phyloP scores from a whole-genome alignment of 2,329 filamentous ascomycete genomes.

The Cordyceps tenuipes region DNA sequence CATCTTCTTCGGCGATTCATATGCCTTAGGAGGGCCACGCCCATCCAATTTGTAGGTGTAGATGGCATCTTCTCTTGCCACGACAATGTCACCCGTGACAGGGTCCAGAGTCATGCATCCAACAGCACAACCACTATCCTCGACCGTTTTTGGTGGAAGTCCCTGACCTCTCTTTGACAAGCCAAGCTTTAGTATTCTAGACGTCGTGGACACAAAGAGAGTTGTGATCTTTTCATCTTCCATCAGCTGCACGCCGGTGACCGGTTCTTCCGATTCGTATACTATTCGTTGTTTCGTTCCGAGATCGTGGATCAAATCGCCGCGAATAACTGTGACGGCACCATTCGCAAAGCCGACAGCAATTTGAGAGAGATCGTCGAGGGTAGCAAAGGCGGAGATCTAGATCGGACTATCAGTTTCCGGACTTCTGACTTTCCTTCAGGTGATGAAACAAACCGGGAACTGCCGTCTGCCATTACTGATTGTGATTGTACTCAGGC shows the following conservation, averaged over 20 bases:
- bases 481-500: constrained; percentile 75
- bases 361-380: constrained; percentile 83
- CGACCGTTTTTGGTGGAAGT: constrained; percentile 76
- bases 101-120: constrained; percentile 89
- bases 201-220: constrained; percentile 87
- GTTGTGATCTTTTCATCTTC: constrained; percentile 57
- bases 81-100: constrained; percentile 72
- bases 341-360: constrained; percentile 96
- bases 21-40: constrained; percentile 78
- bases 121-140: constrained; percentile 84
- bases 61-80: constrained; percentile 91
- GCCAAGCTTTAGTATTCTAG: constrained; percentile 74
- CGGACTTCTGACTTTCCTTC: accelerated
- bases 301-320: constrained; percentile 90
- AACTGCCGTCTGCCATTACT: constrained; percentile 89
- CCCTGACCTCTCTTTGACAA: constrained; percentile 86
- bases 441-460: constrained; percentile 45
- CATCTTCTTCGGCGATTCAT: constrained; percentile 81
- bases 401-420: constrained; percentile 28
- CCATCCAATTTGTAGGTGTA: constrained; percentile 87
- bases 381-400: constrained; percentile 81
- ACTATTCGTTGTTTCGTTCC: constrained; percentile 91
- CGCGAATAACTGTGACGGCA: constrained; percentile 83
- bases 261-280: constrained; percentile 92
- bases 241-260: constrained; percentile 79